phyloP scores from a whole-genome alignment of 2,329 filamentous ascomycete species.

The Cladosporium cucumerinum region DNA sequence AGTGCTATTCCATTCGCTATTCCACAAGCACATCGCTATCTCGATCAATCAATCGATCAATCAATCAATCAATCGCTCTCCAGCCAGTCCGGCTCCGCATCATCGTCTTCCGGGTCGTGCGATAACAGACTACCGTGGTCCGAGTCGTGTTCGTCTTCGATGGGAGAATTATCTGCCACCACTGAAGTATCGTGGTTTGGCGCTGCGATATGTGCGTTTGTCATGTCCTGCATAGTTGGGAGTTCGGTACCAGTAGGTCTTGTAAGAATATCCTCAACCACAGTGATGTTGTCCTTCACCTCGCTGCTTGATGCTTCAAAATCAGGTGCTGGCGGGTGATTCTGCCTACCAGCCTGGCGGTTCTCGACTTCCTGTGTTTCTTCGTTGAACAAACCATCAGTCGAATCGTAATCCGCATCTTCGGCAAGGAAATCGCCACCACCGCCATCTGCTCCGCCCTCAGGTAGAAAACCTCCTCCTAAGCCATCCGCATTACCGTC shows the following conservation, averaged over 20 bases:
- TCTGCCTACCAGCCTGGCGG: not conserved
- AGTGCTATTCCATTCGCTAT: not conserved
- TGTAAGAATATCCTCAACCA: not conserved
- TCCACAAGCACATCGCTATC: not conserved
- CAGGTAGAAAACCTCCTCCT: not conserved
- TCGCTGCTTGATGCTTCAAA: not conserved
- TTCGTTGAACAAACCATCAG: conserved; percentile 1
- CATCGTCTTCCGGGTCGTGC: conserved; percentile 63
- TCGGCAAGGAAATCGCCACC: conserved; percentile 14
- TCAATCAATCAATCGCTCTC: conserved; percentile 36
- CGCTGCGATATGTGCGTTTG: not conserved
- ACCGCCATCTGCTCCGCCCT: not conserved
- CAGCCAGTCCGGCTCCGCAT: conserved; percentile 64
- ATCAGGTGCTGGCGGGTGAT: not conserved
- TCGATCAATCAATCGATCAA: conserved; percentile 17
- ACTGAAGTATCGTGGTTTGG: not conserved
- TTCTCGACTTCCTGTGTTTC: not conserved
- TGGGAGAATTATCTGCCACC: not conserved
- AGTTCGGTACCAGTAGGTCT: not conserved
- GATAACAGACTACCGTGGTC: conserved; percentile 54
- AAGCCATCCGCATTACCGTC: not conserved
- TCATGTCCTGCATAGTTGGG: not conserved
- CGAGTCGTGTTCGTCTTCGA: conserved; percentile 25
- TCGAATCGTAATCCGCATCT: not conserved
- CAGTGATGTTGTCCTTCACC: not conserved